Percentiles rank a stretch among this genome's conserved stretches.
Conservation (phyloP, 2,329 filamentous ascomycete genomes). For the Aureobasidium sp. region DNA sequence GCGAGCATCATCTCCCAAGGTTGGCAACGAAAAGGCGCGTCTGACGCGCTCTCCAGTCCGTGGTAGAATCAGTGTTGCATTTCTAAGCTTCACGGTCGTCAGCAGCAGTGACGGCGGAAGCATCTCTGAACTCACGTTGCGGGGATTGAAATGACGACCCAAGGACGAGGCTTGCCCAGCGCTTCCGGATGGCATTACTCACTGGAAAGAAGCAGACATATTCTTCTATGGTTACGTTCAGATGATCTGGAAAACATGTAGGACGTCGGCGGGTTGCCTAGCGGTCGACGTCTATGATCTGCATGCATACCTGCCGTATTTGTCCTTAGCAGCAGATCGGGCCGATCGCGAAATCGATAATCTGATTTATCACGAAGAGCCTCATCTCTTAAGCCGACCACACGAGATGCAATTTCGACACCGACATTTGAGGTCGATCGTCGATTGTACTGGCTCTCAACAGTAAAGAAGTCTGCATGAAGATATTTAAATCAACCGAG, state of each 20-base stretch:
- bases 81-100: conserved; percentile 14
- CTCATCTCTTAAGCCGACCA: not conserved
- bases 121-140: not conserved
- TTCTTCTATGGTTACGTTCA: not conserved
- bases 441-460: not conserved
- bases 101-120: not conserved
- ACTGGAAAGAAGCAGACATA: not conserved
- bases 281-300: conserved; percentile 3
- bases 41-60: conserved; percentile 77
- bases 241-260: not conserved
- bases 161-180: conserved; percentile 5
- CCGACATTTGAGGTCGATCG: not conserved
- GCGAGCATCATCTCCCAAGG: conserved; percentile 10
- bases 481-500: not conserved
- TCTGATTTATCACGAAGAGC: not conserved
- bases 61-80: conserved; percentile 77
- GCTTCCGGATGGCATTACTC: conserved; percentile 7
- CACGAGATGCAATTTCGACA: not conserved
- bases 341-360: conserved; percentile 1
- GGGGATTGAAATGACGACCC: conserved; percentile 12
- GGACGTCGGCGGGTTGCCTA: not conserved
- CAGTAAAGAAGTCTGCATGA: too few relatives aligned
- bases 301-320: not conserved
- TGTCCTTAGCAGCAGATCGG: not conserved
- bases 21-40: conserved; percentile 66